phyloP scores from a whole-genome alignment of 257 asterid species.

The Nicotiana tabacum region DNA sequence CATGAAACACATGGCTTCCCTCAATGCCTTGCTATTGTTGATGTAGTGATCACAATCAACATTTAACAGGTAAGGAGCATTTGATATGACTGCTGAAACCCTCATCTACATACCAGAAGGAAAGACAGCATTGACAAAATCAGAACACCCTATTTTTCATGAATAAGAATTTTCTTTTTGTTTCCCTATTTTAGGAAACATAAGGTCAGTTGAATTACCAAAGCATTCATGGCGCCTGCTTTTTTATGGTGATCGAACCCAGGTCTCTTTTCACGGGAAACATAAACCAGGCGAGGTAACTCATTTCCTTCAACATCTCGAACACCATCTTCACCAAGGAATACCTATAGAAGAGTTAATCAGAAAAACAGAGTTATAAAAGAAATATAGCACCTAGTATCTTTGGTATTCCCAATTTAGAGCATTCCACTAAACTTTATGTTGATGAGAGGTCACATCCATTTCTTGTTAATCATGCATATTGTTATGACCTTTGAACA shows the following conservation, averaged over 20 bases:
- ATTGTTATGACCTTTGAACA: neutral
- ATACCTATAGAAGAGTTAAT: slow-evolving; percentile 38
- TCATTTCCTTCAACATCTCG: slow-evolving; percentile 61
- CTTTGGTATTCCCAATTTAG: neutral
- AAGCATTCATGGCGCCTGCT: slow-evolving; percentile 94
- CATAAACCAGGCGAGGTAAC: slow-evolving; percentile 71
- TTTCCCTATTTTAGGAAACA: neutral
- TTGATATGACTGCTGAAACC: slow-evolving; percentile 89
- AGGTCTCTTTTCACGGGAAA: slow-evolving; percentile 94
- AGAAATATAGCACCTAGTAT: neutral
- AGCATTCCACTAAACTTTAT: neutral
- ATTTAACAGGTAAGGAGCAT: slow-evolving; percentile 82
- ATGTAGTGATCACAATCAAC: slow-evolving; percentile 96
- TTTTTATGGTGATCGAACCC: slow-evolving; percentile 92
- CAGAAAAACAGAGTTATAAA: slow-evolving; percentile 12
- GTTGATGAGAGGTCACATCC: neutral
- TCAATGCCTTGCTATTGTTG: slow-evolving; percentile 83
- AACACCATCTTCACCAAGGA: slow-evolving; percentile 70
- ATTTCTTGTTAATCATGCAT: neutral
- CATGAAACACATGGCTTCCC: slow-evolving; percentile 97
- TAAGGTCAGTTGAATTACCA: slow-evolving; percentile 39
- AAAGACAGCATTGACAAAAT: neutral
- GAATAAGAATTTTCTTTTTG: neutral
- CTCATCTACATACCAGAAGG: slow-evolving; percentile 46
- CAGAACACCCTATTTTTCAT: neutral